Conservation (phyloP, 257 asterid genomes). For the Anisodus tanguticus region DNA sequence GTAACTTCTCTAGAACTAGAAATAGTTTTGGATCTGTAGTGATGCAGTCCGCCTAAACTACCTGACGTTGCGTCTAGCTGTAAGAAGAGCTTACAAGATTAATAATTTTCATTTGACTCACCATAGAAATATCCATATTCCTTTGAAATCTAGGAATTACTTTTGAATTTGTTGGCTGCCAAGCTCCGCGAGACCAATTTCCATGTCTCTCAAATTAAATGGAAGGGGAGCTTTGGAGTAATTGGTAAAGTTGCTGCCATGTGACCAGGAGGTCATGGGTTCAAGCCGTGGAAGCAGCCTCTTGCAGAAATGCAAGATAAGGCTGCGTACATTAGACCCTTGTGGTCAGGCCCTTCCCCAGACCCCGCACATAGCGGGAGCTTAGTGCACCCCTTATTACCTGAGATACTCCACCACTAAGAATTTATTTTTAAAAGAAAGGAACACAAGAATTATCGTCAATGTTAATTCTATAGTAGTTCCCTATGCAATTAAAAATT, state of each 20-base stretch:
- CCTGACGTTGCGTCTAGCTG: background rate
- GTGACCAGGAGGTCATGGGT: too few relatives aligned
- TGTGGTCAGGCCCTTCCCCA: too few relatives aligned
- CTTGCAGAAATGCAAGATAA: too few relatives aligned
- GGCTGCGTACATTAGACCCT: too few relatives aligned
- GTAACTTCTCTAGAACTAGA: constrained; percentile 15
- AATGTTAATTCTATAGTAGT: background rate
- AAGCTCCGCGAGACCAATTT: background rate
- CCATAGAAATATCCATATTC: background rate
- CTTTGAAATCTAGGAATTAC: constrained; percentile 12
- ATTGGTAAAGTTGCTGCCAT: too few relatives aligned
- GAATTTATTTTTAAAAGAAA: background rate
- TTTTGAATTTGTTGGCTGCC: background rate
- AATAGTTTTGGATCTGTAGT: background rate
- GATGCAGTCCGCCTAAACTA: background rate
- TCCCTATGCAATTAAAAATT: background rate
- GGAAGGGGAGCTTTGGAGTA: too few relatives aligned
- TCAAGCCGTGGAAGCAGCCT: too few relatives aligned
- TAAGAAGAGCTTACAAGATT: background rate
- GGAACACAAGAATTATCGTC: background rate
- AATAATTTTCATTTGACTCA: too few relatives aligned
- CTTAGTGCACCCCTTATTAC: background rate
- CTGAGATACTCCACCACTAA: background rate
- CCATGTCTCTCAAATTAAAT: background rate
- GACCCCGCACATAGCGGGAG: too few relatives aligned